Base-by-base conservation (phyloP, 139 green algal genomes). In the Chlamydomonas asymmetrica region DNA sequence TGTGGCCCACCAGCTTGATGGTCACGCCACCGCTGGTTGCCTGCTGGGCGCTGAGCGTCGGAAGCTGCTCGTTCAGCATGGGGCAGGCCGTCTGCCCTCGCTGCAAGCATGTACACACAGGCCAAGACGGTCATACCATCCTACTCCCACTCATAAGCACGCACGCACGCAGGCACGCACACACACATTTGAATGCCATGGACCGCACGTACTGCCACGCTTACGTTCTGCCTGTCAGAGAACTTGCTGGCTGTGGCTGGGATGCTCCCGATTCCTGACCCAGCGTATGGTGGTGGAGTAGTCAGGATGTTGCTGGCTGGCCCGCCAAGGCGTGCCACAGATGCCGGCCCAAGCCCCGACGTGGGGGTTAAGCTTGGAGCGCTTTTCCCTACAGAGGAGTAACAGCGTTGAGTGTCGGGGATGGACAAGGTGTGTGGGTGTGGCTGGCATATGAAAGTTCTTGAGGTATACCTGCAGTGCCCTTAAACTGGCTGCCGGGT, bases 171-270 rank as follows among this genome's bases (percentile, higher is more conserved):
- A 10, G 25, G 27, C 25, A 29, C 2, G n/a, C 4, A 18, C 25
- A 13, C 27, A 35, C 4, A 20, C 5, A 27, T 62, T 27, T 20
- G 50, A 52, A 16, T 16, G 10, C 45, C 10, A 52, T 16, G 10
- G 45, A 10, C 45, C 45, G 63, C 63, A 25, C n/a, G 25, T 6
- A 60, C 48, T 6, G n/a, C 23, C 3, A 3, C 43, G 66, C 74
- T 3, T 34, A 83, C 78, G 59, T 83, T 83, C 34, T 35, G 61
- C 6, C 78, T 63, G 22, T 45, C 37, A 10, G 78, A 9, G 56
- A 79, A 83, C 40, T 56, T 57, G 39, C 37, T 76, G 31, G 56
- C n/a, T n/a, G n/a, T n/a, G n/a, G n/a, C n/a, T n/a, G n/a, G n/a
- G n/a, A n/a, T n/a, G n/a, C n/a, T n/a, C n/a, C n/a, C n/a, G n/a